These are phyloP conservation scores for Panicum virgatum DNA, from an alignment of 202 grass and related monocot genomes.

Conservation along the genomic window DNA sequence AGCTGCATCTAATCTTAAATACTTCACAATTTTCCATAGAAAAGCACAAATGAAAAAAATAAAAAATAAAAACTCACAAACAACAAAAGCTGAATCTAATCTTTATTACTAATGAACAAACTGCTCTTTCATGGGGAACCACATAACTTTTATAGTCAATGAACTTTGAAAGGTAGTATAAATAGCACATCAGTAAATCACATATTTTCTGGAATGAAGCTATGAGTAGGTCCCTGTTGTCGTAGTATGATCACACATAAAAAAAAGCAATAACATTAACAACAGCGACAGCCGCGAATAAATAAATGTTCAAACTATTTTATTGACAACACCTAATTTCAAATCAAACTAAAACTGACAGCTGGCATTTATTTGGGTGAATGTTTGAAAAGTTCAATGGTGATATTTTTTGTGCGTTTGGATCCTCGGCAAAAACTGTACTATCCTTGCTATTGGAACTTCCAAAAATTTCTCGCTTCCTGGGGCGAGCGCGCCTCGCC, in stretches of 20 bases:
- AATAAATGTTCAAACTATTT: background rate
- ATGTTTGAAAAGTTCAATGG: background rate
- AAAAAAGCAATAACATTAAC: background rate
- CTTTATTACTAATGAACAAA: background rate
- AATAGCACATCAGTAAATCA: background rate
- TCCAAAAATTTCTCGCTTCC: no score
- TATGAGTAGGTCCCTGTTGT: background rate
- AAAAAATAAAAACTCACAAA: no score
- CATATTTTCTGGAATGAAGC: background rate
- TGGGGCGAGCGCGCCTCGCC: no score
- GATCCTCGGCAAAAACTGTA: no score
- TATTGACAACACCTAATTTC: background rate
- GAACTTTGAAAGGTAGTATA: background rate
- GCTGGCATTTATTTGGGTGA: constrained; percentile 11
- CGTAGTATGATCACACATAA: background rate
- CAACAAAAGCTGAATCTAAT: background rate
- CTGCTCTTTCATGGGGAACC: constrained; percentile 7
- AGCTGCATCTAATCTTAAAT: background rate
- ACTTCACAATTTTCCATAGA: background rate
- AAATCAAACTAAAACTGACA: background rate
- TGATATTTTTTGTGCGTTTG: no score
- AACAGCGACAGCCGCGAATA: background rate
- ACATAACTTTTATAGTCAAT: background rate
- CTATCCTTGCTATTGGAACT: no score
- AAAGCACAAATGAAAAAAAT: background rate